Conservation (phyloP, 495 filamentous ascomycete species). For the Aspergillus campestris region DNA sequence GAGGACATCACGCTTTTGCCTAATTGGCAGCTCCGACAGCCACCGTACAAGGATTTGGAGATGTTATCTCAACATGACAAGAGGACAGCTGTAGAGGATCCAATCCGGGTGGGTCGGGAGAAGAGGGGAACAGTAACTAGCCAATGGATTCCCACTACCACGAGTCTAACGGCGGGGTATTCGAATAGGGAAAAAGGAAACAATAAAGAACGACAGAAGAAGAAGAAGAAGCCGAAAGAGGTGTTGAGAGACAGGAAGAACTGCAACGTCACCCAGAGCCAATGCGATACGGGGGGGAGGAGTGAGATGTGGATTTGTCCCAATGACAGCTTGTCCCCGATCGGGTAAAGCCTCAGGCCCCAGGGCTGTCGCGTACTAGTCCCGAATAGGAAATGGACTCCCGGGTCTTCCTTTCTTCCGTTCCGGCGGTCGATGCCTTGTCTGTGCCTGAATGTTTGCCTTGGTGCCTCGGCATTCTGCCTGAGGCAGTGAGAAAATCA, state of each 20-base stretch:
- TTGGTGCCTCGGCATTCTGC: too few species aligned
- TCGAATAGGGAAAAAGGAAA: neutral
- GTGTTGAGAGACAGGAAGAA: neutral
- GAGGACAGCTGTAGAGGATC: slow-evolving; percentile 11
- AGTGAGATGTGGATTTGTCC: slow-evolving; percentile 17
- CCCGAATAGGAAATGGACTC: neutral
- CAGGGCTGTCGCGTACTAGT: neutral
- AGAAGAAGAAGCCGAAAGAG: neutral
- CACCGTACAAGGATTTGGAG: slow-evolving; percentile 24
- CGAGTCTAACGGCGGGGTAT: neutral
- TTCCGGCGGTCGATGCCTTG: neutral
- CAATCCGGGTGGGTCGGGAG: neutral
- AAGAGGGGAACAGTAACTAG: slow-evolving; percentile 1
- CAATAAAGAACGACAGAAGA: neutral
- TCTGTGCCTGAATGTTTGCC: neutral
- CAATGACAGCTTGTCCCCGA: slow-evolving; percentile 22
- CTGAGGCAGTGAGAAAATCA: slow-evolving; percentile 17
- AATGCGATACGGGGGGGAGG: slow-evolving; percentile 4
- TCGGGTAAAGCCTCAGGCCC: slow-evolving; percentile 24
- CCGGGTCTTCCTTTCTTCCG: slow-evolving; percentile 4
- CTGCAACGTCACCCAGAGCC: slow-evolving; percentile 7
- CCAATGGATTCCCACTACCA: neutral
- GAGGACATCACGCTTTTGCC: slow-evolving; percentile 53
- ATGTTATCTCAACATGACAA: slow-evolving; percentile 40
- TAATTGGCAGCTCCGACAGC: slow-evolving; percentile 30